Evolutionary conservation across 257 asterid genomes (phyloP), one percentile per base, ranked within the genome.

Genomic region (Solanum verrucosum): DNA sequence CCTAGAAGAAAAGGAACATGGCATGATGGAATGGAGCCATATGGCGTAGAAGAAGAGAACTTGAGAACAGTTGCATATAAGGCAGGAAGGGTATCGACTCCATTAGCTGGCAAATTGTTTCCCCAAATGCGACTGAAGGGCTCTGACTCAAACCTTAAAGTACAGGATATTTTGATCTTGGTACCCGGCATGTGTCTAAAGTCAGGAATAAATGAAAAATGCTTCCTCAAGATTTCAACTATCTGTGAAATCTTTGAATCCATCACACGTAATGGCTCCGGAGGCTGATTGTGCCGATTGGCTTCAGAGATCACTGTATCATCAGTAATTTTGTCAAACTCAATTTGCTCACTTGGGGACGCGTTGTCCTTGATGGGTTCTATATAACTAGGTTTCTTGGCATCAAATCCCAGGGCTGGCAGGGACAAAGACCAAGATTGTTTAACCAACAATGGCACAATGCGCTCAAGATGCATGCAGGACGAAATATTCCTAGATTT

Each of bases 371-470:
- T 87, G 87, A 93, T 92, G 93, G 93, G 92, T 89, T 90, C 96
- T 87, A 93, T 89, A 83, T 91, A 89, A 86, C 90, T 92, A 72
- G 93, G 93, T 90, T 87, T 93, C 56, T 90, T 91, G 84, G 92
- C 88, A 89, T 89, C 88, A 84, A 73, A 68, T 88, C 93, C 92
- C 85, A 92, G 87, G 86, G 89, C 89, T 84, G 98, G 92, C 72
- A 95, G 90, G 90, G 98, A 90, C 85, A 97, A 92, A 88, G 99
- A 91, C 99, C 99, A 97, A 38, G 98, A 95, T 87, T 97, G 98
- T 92, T 94, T 95, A 59, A 96, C 98, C 89, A 94, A 89, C 87
- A 95, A 92, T 42, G 98, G 95, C 16, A 87, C 84, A 44, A 90
- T 72, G 33, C 99, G 98, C 89, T 95, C 95, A 84, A 97, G 86